Percentiles rank a stretch among this genome's conserved stretches.
These are phyloP conservation scores for Paecilomyces niveus DNA, from an alignment of 2,329 filamentous ascomycete genomes.

Conservation along the genomic window DNA sequence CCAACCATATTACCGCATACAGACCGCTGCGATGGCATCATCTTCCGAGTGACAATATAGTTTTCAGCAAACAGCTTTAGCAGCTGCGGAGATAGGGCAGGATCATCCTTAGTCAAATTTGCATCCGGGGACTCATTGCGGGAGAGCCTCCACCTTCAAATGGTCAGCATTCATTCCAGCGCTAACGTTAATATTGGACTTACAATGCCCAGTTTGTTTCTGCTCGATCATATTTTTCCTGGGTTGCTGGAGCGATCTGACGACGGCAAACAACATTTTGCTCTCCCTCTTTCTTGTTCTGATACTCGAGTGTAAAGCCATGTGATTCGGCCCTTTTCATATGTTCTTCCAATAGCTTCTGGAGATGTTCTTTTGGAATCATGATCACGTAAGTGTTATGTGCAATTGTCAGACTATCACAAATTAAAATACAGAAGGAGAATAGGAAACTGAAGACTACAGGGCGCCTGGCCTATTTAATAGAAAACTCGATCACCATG, in stretches of 20 bases:
- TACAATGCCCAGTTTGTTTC: background rate
- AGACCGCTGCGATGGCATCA: background rate
- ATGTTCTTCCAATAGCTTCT: background rate
- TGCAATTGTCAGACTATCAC: background rate
- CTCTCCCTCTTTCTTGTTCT: background rate
- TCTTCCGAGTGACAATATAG: background rate
- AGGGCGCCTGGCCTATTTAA: background rate
- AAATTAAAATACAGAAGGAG: background rate
- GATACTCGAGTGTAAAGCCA: background rate
- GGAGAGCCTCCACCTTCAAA: background rate
- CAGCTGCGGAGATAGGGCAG: background rate
- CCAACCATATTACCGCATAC: background rate
- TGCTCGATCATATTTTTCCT: background rate
- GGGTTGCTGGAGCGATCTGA: background rate
- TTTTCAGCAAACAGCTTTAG: background rate
- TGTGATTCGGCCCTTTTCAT: background rate
- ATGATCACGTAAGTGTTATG: too few relatives aligned
- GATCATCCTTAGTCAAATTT: background rate
- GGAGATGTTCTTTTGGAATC: background rate
- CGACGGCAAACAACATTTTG: background rate
- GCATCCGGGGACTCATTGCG: background rate
- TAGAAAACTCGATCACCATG: background rate
- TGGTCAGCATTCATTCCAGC: too few relatives aligned
- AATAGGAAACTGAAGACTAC: background rate
- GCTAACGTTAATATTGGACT: background rate